Percentiles rank a stretch among this genome's conserved stretches.
Conservation (phyloP, 2,329 filamentous ascomycete genomes). For the Fusarium metavorans region DNA sequence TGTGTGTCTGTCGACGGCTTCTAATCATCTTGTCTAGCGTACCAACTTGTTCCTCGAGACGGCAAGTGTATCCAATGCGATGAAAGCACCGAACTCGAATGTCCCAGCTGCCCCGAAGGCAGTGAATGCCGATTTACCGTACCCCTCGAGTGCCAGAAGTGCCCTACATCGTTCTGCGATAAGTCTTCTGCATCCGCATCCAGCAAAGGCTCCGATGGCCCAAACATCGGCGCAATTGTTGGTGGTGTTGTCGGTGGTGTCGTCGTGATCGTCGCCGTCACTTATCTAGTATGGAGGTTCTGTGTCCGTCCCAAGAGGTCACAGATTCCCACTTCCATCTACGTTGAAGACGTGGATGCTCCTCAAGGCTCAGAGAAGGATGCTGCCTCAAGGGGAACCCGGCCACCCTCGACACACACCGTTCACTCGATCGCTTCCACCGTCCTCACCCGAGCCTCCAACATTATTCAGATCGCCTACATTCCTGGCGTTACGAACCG, state of each 20-base stretch:
- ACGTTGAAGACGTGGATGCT: slow-evolving; percentile 67
- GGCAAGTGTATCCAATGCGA: slow-evolving; percentile 61
- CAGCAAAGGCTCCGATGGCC: slow-evolving; percentile 54
- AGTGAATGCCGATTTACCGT: slow-evolving; percentile 61
- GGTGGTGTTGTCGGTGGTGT: slow-evolving; percentile 92
- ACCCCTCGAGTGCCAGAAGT: slow-evolving; percentile 60
- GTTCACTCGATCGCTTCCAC: slow-evolving; percentile 94
- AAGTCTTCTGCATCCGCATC: slow-evolving; percentile 42
- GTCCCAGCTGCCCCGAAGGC: slow-evolving; percentile 58
- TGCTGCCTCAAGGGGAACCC: slow-evolving; percentile 54
- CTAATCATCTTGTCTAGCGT: slow-evolving; percentile 41
- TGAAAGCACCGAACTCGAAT: slow-evolving; percentile 54
- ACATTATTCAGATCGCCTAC: slow-evolving; percentile 99
- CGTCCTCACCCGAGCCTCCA: slow-evolving; percentile 93
- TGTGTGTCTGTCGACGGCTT: background rate
- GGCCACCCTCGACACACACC: slow-evolving; percentile 84
- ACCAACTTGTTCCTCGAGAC: slow-evolving; percentile 55
- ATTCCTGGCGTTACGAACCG: slow-evolving; percentile 97
- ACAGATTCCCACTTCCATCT: slow-evolving; percentile 65
- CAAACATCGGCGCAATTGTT: slow-evolving; percentile 86
- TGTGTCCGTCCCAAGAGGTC: slow-evolving; percentile 84
- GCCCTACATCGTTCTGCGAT: slow-evolving; percentile 61
- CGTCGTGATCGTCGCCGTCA: slow-evolving; percentile 76
- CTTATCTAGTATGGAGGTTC: slow-evolving; percentile 88
- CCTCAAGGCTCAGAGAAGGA: slow-evolving; percentile 59